phyloP scores from a whole-genome alignment of 2,329 filamentous ascomycete species.

The Botryotinia convoluta region DNA sequence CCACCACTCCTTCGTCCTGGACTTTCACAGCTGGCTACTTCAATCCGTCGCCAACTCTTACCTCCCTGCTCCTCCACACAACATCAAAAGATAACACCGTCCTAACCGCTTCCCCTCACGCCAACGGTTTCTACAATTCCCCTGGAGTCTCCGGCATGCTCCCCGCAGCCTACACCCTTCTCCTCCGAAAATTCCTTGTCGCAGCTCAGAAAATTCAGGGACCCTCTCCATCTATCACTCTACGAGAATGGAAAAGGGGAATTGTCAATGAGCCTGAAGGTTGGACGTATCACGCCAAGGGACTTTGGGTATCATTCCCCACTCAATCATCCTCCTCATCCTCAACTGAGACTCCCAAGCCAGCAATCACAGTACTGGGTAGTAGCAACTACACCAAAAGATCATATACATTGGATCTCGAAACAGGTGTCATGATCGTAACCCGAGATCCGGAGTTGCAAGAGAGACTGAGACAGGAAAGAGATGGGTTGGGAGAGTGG shows the following conservation, averaged over 20 bases:
- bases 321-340: neutral
- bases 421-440: slow-evolving; percentile 82
- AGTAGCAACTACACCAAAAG: slow-evolving; percentile 95
- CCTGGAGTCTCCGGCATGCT: slow-evolving; percentile 86
- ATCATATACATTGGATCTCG: slow-evolving; percentile 88
- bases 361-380: slow-evolving; percentile 59
- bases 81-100: slow-evolving; percentile 63
- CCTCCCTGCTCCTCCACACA: slow-evolving; percentile 73
- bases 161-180: slow-evolving; percentile 86
- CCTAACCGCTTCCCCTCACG: slow-evolving; percentile 87
- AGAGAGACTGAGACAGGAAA: slow-evolving; percentile 71
- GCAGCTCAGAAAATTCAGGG: slow-evolving; percentile 37
- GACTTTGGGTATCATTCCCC: slow-evolving; percentile 77
- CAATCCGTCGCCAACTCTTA: slow-evolving; percentile 86
- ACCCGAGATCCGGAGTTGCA: slow-evolving; percentile 74
- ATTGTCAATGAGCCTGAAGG: slow-evolving; percentile 76
- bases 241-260: slow-evolving; percentile 87
- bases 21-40: slow-evolving; percentile 98
- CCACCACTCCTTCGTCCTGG: slow-evolving; percentile 74
- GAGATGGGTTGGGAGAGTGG: slow-evolving; percentile 74
- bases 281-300: slow-evolving; percentile 99
- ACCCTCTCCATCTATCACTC: slow-evolving; percentile 48
- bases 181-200: slow-evolving; percentile 76
- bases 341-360: neutral
- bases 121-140: slow-evolving; percentile 92